These are phyloP conservation scores for Achaetomiella virescens DNA, from an alignment of 495 filamentous ascomycete genomes.

Conservation along the genomic window DNA sequence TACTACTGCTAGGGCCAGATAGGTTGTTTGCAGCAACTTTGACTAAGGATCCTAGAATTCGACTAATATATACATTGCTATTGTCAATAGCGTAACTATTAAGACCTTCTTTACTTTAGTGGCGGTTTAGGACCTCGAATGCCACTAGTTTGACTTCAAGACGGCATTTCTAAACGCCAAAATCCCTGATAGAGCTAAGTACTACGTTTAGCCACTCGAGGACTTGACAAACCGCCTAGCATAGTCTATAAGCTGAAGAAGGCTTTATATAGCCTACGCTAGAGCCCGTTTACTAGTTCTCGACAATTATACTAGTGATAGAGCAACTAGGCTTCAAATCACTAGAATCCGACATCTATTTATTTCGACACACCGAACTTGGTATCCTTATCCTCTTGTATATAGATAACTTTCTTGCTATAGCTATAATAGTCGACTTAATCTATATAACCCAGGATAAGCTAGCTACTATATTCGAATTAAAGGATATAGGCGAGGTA, in stretches of 20 bases:
- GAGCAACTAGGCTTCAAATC: background rate
- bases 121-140: background rate
- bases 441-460: too few species aligned
- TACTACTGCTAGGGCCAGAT: background rate
- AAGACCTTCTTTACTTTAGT: background rate
- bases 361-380: background rate
- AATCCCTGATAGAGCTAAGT: background rate
- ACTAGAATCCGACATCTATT: background rate
- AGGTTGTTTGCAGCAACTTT: constrained; percentile 3
- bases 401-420: too few species aligned
- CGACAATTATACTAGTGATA: background rate
- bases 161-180: background rate
- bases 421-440: too few species aligned
- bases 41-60: background rate
- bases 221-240: background rate
- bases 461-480: too few species aligned
- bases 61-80: background rate
- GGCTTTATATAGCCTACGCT: background rate
- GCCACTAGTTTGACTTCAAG: constrained; percentile 8
- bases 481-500: constrained; percentile 1
- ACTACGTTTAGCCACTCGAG: background rate
- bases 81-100: background rate
- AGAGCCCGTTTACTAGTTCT: constrained; percentile 10
- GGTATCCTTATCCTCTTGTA: background rate
- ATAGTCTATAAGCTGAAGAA: background rate